phyloP scores from a whole-genome alignment of 192 early-diverging fungal species.

The Umbelopsis sp. region DNA sequence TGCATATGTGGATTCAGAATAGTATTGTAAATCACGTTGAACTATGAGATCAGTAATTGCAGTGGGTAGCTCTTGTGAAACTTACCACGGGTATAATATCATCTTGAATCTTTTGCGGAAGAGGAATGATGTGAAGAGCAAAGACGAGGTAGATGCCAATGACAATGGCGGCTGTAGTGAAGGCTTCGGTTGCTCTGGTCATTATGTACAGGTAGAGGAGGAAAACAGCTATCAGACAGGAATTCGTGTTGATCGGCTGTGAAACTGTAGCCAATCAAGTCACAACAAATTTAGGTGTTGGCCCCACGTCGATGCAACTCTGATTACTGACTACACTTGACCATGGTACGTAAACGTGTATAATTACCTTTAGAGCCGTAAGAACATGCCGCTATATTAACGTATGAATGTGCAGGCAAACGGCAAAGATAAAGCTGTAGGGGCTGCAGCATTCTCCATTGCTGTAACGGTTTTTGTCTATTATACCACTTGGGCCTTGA shows the following conservation, averaged over 20 bases:
- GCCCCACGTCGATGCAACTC: not conserved
- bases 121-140: constrained; percentile 46
- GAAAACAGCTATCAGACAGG: not conserved
- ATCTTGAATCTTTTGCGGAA: constrained; percentile 49
- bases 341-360: not conserved
- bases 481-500: constrained; percentile 88
- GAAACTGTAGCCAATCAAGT: constrained; percentile 3
- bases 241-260: not conserved
- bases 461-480: constrained; percentile 81
- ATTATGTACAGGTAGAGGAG: constrained; percentile 23
- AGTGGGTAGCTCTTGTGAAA: not conserved
- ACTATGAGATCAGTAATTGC: not conserved
- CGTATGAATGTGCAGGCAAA: constrained; percentile 24
- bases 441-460: constrained; percentile 68
- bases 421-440: constrained; percentile 77
- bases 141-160: constrained; percentile 44
- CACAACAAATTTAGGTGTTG: not conserved
- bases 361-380: constrained; percentile 10
- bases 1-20: not conserved
- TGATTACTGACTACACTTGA: not conserved
- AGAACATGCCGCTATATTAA: too few species aligned
- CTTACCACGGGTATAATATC: constrained; percentile 57
- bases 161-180: constrained; percentile 43
- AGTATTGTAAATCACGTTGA: not conserved
- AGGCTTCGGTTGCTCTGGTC: constrained; percentile 57